Conservation (phyloP, 2,329 filamentous ascomycete genomes). For the Colletotrichum gloeosporioides region DNA sequence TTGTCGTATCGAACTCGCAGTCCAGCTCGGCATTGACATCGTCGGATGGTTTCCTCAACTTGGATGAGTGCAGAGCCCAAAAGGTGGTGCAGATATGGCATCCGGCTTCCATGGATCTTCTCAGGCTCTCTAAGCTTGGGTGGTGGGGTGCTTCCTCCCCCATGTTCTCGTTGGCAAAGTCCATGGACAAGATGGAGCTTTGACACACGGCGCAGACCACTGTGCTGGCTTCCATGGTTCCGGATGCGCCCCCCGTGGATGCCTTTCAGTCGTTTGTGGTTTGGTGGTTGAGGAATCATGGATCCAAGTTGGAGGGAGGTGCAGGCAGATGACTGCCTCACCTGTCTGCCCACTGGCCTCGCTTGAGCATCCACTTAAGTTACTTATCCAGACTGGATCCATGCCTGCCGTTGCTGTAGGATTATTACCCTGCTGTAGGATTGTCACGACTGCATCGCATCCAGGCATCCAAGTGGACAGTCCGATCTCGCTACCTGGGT, state of each 20-base stretch:
- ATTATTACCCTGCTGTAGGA: background rate
- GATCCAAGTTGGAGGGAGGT: too few species aligned
- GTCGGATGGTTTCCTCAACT: background rate
- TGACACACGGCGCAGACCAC: background rate
- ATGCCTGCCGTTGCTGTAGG: background rate
- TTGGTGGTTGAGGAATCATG: background rate
- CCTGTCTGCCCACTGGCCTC: background rate
- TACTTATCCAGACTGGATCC: fast-evolving
- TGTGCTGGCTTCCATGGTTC: background rate
- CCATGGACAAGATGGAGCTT: background rate
- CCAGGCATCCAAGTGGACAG: background rate
- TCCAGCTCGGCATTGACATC: background rate
- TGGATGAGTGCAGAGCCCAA: background rate
- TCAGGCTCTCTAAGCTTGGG: background rate
- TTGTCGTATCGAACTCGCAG: background rate
- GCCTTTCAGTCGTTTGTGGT: background rate
- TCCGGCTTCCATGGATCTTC: background rate
- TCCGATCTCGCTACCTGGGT: background rate
- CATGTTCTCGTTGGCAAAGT: background rate
- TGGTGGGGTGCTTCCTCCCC: background rate
- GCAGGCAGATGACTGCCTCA: background rate
- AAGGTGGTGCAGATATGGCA: background rate
- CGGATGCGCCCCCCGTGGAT: background rate
- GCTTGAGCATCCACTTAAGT: background rate
- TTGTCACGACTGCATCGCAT: background rate